Conservation (phyloP, 1,284 basidiomycete species). For the Lignosus rhinocerotis region DNA sequence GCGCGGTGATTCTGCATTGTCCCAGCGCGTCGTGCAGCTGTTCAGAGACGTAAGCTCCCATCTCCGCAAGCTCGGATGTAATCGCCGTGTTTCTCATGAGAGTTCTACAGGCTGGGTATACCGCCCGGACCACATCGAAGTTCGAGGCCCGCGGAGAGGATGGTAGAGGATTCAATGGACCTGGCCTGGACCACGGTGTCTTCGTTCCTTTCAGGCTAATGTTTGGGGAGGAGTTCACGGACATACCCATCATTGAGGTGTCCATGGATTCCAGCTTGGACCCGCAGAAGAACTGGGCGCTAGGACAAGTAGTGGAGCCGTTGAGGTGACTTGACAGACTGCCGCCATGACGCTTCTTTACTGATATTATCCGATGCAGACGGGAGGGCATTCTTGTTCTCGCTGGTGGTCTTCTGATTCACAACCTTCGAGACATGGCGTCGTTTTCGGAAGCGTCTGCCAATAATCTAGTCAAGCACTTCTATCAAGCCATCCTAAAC, state of each 20-base stretch:
- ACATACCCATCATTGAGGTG: slow-evolving; percentile 68
- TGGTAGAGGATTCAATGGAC: slow-evolving; percentile 64
- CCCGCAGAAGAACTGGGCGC: slow-evolving; percentile 62
- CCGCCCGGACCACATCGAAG: slow-evolving; percentile 50
- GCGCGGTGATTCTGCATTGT: slow-evolving; percentile 54
- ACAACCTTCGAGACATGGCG: slow-evolving; percentile 61
- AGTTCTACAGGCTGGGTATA: slow-evolving; percentile 49
- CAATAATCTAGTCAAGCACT: slow-evolving; percentile 48
- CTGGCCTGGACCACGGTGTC: slow-evolving; percentile 69
- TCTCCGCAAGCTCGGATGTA: background rate
- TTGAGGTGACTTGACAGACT: slow-evolving; percentile 44
- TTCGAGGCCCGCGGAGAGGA: slow-evolving; percentile 63
- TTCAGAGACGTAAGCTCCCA: slow-evolving; percentile 49
- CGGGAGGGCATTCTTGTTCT: slow-evolving; percentile 68
- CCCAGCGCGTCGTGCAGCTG: slow-evolving; percentile 59
- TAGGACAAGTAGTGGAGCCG: slow-evolving; percentile 61
- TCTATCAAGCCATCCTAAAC: slow-evolving; percentile 59
- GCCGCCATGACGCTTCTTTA: slow-evolving; percentile 2
- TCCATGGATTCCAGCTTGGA: slow-evolving; percentile 65
- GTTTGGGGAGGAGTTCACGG: slow-evolving; percentile 64
- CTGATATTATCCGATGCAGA: slow-evolving; percentile 31
- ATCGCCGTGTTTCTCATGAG: background rate
- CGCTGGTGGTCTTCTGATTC: slow-evolving; percentile 69
- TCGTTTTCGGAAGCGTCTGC: slow-evolving; percentile 55
- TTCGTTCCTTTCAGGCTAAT: slow-evolving; percentile 78